These are phyloP conservation scores for Pholiota adiposa DNA, from an alignment of 1,284 basidiomycete species.

Conservation along the genomic window DNA sequence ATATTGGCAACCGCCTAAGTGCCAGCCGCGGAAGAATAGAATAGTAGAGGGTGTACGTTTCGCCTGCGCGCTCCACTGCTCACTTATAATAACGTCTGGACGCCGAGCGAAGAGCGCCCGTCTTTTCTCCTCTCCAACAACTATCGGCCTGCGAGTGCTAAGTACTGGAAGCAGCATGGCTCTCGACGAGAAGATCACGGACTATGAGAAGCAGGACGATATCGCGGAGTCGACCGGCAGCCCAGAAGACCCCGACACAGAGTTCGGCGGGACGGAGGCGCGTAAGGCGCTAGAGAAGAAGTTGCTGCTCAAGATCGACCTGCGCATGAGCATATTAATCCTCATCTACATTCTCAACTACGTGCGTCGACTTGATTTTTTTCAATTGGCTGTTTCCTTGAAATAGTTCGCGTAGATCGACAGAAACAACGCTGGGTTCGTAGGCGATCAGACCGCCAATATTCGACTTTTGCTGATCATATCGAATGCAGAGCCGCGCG, in stretches of 20 bases:
- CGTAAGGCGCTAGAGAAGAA: conserved; percentile 47
- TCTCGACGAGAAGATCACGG: conserved; percentile 7
- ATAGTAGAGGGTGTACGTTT: background rate
- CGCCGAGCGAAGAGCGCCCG: background rate
- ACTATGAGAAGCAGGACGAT: conserved; percentile 14
- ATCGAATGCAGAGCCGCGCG: conserved; percentile 27
- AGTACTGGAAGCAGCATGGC: background rate
- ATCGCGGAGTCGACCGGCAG: background rate
- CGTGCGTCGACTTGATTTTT: conserved; percentile 31
- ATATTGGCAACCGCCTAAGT: background rate
- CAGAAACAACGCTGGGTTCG: conserved; percentile 68
- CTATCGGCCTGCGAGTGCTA: background rate
- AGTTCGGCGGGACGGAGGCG: conserved; percentile 50
- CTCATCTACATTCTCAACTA: conserved; percentile 62
- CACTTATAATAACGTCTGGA: background rate
- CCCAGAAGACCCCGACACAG: conserved; percentile 34
- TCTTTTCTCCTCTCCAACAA: background rate
- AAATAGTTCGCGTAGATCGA: conserved; percentile 52
- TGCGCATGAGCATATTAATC: conserved; percentile 53
- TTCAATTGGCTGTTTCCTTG: background rate
- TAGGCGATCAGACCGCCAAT: background rate
- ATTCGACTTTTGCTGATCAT: background rate
- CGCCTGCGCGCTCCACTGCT: background rate
- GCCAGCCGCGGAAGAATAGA: background rate
- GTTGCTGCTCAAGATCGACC: conserved; percentile 52